These are phyloP conservation scores for Fraxinus ornus DNA, from an alignment of 305 asterid genomes.

Conservation along the genomic window DNA sequence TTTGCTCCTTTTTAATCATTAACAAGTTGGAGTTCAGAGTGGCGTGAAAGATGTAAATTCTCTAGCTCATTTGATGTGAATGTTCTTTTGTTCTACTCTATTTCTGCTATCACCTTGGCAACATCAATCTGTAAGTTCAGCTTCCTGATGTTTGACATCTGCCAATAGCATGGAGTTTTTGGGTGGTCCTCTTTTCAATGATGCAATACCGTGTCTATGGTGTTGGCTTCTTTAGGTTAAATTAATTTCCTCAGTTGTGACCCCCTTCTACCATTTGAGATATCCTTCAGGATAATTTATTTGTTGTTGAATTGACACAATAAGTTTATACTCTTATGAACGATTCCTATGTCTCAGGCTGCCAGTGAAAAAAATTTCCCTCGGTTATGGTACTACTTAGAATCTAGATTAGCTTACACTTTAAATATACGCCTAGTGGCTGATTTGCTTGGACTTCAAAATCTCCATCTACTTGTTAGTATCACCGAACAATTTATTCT, in stretches of 20 bases:
- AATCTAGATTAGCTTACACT: neutral
- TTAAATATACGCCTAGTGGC: neutral
- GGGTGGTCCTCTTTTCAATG: slow-evolving; percentile 16
- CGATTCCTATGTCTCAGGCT: neutral
- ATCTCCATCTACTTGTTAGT: neutral
- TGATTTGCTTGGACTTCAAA: neutral
- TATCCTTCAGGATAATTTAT: neutral
- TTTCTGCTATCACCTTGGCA: neutral
- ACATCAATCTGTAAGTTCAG: neutral
- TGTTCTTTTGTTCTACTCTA: neutral
- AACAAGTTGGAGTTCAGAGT: neutral
- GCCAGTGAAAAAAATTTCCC: neutral
- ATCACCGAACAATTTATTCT: neutral
- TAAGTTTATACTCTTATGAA: neutral
- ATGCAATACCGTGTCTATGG: neutral
- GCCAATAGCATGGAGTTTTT: neutral
- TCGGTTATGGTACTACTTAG: neutral
- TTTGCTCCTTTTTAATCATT: neutral
- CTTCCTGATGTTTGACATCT: neutral
- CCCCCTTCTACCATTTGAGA: neutral
- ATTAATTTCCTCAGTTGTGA: neutral
- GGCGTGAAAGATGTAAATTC: neutral
- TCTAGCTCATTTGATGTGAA: neutral
- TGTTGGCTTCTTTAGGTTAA: neutral
- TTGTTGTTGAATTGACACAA: neutral